Percentiles rank a stretch among this genome's conserved stretches.
Conservation (phyloP, 768 basidiomycete species). For the Lentinula sp. region DNA sequence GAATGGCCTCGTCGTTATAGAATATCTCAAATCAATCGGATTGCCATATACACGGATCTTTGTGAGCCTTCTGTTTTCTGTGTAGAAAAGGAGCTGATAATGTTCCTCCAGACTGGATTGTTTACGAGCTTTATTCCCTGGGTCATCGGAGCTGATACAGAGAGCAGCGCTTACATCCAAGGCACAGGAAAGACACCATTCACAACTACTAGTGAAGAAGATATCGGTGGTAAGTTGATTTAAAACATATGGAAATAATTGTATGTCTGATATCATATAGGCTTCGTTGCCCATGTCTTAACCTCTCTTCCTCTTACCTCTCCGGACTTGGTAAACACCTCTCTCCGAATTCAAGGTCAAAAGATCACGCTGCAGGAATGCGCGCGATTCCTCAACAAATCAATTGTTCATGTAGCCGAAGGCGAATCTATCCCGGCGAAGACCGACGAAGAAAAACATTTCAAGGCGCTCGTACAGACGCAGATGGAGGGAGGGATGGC, state of each 20-base stretch:
- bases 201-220: constrained; percentile 23
- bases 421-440: neutral
- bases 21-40: constrained; percentile 20
- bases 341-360: constrained; percentile 30
- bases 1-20: constrained; percentile 8
- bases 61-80: constrained; percentile 13
- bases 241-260: neutral
- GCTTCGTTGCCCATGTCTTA: constrained; percentile 27
- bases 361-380: constrained; percentile 17
- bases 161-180: constrained; percentile 19
- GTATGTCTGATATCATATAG: constrained; percentile 11
- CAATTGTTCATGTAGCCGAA: constrained; percentile 4
- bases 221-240: constrained; percentile 18
- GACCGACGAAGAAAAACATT: neutral
- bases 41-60: constrained; percentile 24
- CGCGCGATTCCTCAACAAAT: constrained; percentile 14
- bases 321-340: constrained; percentile 17
- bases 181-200: constrained; percentile 22
- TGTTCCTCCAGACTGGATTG: constrained; percentile 18
- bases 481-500: constrained; percentile 7
- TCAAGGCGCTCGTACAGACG: neutral
- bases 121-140: constrained; percentile 15
- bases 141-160: constrained; percentile 16
- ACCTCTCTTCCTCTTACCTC: constrained; percentile 19
- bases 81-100: constrained; percentile 12